Evolutionary conservation across 352 stramenopile genomes (phyloP), one percentile per base, ranked within the genome.

Genomic region (Globisporangium radiosum): DNA sequence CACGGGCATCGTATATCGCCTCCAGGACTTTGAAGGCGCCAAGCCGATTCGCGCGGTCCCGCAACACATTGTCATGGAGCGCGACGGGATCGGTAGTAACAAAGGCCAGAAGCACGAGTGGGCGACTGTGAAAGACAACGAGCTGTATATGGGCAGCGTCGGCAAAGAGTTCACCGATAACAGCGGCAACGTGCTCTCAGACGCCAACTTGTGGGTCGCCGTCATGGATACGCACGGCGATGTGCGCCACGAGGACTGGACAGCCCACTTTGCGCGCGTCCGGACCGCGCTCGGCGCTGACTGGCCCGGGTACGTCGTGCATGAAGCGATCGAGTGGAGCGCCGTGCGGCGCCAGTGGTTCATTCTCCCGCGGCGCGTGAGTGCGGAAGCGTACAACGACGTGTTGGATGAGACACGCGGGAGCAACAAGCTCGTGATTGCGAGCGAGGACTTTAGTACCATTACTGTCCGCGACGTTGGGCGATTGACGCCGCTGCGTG

Each of bases 61-160:
- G 14, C 75, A 95, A 64, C 94, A 97, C 67, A 98, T 99, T 55
- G 77, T 98, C 54, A 98, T 98, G 75, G 97, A 99, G 76, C 96
- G 97, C 60, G 86, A 98, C 57, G 97, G 97, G 7, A 70, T 97
- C 37, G 93, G 92, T 11, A 33, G 25, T 33, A 88, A 96, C 55
- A 99, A 99, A 78, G 97, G 97, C 14, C 97, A 99, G 85, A 99
- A 99, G 71, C 97, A 95, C 75, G 97, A 99, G 78, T 99, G 97
- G 97, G 92, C 95, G 4, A 99, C 97, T 0, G 94, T 99, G 59
- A 99, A 99, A 73, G 93, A 99, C 73, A 94, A 84, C 42, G 89
- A 98, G 70, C 77, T 99, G n/a, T 97, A 95, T 61, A 95, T 99
- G 72, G 97, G 97, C 48, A 98, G 84, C 58, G 92, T 97, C 14